A percentile compares a stretch with the other conserved stretches of the same genome.
Conservation (phyloP, 305 asterid species). For the Plantago coronopus region DNA sequence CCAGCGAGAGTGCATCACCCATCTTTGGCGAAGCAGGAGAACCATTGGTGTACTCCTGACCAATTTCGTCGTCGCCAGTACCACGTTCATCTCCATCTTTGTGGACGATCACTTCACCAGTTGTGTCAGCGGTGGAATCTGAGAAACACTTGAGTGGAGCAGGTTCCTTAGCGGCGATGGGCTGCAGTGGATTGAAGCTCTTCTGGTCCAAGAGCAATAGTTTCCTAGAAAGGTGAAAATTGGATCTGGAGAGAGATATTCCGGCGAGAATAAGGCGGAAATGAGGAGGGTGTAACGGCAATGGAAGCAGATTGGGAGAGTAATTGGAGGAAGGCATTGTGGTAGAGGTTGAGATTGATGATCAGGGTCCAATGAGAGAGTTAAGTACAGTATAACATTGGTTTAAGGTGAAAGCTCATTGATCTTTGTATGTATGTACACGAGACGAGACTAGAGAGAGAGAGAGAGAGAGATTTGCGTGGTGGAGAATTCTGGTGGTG, state of each 20-base stretch:
- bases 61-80: conserved; percentile 24
- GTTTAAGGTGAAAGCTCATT: too few species aligned
- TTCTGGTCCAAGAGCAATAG: conserved; percentile 28
- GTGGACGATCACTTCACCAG: conserved; percentile 28
- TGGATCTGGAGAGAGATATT: conserved; percentile 36
- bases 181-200: conserved; percentile 39
- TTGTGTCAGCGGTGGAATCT: conserved; percentile 37
- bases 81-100: conserved; percentile 31
- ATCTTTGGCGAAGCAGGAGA: conserved; percentile 42
- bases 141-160: conserved; percentile 42
- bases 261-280: conserved; percentile 47
- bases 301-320: conserved; percentile 33
- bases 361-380: conserved; percentile 5
- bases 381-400: too few species aligned
- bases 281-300: conserved; percentile 35
- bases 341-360: conserved; percentile 21
- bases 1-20: conserved; percentile 68
- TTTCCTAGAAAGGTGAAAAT: conserved; percentile 28
- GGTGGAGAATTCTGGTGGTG: too few species aligned
- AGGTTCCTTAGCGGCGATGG: conserved; percentile 31
- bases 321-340: conserved; percentile 37
- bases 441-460: too few species aligned
- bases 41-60: conserved; percentile 39
- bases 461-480: neutral
- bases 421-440: too few species aligned